A percentile compares a stretch with the other conserved stretches of the same genome.
These are phyloP conservation scores for Cercospora sp. DNA, from an alignment of 2,329 filamentous ascomycete species.

Conservation along the genomic window DNA sequence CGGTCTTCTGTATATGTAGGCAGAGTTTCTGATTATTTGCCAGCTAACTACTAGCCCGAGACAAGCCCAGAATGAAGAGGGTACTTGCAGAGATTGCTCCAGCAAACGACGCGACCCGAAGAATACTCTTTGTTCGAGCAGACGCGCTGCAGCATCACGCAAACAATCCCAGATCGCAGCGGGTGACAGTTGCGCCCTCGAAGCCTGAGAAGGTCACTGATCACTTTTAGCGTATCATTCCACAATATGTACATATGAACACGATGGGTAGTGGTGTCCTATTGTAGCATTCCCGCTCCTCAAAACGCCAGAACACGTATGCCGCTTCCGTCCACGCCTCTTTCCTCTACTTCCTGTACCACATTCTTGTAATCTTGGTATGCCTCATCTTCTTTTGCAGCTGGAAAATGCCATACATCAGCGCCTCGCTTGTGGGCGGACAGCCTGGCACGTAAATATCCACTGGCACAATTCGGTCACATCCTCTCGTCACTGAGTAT, in stretches of 20 bases:
- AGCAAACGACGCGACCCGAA: background rate
- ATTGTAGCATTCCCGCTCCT: constrained; percentile 18
- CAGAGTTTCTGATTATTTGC: background rate
- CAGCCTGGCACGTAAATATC: constrained; percentile 80
- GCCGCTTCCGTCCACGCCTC: constrained; percentile 1
- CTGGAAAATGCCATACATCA: constrained; percentile 67
- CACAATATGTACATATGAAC: constrained; percentile 30
- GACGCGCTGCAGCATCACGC: background rate
- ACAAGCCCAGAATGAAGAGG: background rate
- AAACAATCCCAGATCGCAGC: background rate
- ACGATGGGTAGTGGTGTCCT: constrained; percentile 13
- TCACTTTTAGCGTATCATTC: constrained; percentile 11
- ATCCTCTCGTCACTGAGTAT: constrained; percentile 73
- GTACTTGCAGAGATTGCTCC: background rate
- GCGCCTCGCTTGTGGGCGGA: constrained; percentile 55
- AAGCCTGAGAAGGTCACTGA: background rate
- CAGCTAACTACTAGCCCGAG: background rate
- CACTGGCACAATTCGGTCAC: constrained; percentile 75
- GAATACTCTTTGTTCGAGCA: background rate
- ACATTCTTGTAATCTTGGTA: constrained; percentile 56
- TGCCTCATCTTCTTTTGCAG: constrained; percentile 73
- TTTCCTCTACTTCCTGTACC: constrained; percentile 52
- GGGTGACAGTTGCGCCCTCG: background rate
- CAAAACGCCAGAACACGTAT: constrained; percentile 23
- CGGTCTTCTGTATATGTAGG: background rate